Conservation (phyloP, 1,284 basidiomycete species). For the Irpex sp. region DNA sequence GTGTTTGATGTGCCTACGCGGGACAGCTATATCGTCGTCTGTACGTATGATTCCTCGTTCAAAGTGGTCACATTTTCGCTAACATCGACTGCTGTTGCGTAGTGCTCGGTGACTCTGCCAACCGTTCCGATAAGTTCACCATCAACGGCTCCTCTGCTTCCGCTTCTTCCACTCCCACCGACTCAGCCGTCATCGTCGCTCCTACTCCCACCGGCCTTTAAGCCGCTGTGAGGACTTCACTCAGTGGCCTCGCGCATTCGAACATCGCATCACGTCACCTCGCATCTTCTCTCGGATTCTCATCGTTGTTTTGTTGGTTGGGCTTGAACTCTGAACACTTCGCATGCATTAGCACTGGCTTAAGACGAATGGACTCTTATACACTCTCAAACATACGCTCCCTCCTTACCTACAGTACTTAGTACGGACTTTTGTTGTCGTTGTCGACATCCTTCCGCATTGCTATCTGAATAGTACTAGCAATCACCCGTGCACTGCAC, state of each 20-base stretch:
- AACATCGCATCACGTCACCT: neutral
- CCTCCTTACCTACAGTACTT: neutral
- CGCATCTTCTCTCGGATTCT: neutral
- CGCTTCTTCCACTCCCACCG: neutral
- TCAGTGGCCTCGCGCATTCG: neutral
- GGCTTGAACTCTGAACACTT: too few species aligned
- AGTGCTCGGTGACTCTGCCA: conserved; percentile 17
- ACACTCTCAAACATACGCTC: neutral
- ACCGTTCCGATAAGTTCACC: conserved; percentile 16
- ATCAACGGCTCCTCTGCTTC: conserved; percentile 4
- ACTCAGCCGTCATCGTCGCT: neutral
- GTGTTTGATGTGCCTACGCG: conserved; percentile 29
- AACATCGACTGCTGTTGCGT: neutral
- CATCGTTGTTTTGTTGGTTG: neutral
- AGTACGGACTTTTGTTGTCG: neutral
- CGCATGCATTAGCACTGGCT: too few species aligned
- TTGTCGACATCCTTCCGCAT: neutral
- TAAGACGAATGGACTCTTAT: neutral
- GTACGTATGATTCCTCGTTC: conserved; percentile 26
- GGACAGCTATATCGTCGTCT: conserved; percentile 34
- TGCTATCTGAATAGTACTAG: neutral
- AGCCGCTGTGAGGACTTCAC: neutral
- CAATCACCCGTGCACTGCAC: too few species aligned
- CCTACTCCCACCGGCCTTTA: neutral
- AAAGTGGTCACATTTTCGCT: neutral